Percentiles rank a stretch among this genome's conserved stretches.
Conservation (phyloP, 2,329 filamentous ascomycete genomes). For the Ophiobolus disseminans region DNA sequence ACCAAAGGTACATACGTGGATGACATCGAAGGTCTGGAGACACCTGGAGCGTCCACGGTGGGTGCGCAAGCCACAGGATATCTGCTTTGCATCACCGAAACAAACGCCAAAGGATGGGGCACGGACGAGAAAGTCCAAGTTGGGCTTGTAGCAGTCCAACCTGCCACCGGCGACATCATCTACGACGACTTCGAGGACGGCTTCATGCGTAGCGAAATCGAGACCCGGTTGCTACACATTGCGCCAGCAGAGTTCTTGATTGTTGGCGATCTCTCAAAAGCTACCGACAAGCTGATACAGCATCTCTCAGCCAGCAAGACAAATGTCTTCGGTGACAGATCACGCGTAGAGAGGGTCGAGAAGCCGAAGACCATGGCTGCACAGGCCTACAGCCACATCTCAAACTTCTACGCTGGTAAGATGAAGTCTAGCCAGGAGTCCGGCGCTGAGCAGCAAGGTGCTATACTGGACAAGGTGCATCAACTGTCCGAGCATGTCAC, state of each 20-base stretch:
- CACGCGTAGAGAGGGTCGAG: constrained; percentile 79
- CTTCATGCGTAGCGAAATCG: constrained; percentile 96
- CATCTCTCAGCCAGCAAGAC: constrained; percentile 87
- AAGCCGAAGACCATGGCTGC: constrained; percentile 82
- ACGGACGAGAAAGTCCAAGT: constrained; percentile 94
- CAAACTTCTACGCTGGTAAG: constrained; percentile 90
- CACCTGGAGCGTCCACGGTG: constrained; percentile 57
- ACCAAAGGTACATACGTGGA: constrained; percentile 98
- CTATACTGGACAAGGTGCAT: constrained; percentile 83
- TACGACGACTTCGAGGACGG: constrained; percentile 97
- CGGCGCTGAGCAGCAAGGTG: constrained; percentile 52
- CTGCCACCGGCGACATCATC: constrained; percentile 92
- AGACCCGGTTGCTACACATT: constrained; percentile 93
- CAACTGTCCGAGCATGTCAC: constrained; percentile 85
- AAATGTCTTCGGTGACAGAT: constrained; percentile 90
- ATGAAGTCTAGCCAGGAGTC: constrained; percentile 61
- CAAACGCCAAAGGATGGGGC: constrained; percentile 76
- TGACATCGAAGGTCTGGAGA: constrained; percentile 81
- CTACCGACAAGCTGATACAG: constrained; percentile 88
- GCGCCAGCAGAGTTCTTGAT: constrained; percentile 95
- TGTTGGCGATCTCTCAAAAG: constrained; percentile 86
- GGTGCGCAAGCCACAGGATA: constrained; percentile 75
- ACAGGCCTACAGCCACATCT: constrained; percentile 86
- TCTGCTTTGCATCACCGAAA: constrained; percentile 89
- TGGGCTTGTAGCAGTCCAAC: constrained; percentile 91